Evolutionary conservation across 306 rosid genomes (phyloP), one percentile per base, ranked within the genome.

Genomic region (Fragaria ananassa): DNA sequence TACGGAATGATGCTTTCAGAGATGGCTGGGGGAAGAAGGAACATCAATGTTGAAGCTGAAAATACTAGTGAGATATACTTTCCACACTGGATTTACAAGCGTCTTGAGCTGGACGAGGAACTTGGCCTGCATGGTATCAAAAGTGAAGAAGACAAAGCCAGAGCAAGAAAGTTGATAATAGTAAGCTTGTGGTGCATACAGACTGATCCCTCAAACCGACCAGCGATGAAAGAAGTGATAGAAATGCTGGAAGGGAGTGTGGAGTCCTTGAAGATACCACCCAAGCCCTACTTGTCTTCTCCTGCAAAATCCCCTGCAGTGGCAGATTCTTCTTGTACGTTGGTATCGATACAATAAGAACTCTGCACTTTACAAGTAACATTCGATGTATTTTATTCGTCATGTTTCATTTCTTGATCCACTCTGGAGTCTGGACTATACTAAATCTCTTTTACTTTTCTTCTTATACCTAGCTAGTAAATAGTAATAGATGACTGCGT

Each of bases 161-260:
- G 2, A 12, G 73, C 34, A 8, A 79, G 65, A 60, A 81, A 74
- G 64, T 79, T 84, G 86, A 37, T 65, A 4, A 44, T 76, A 2
- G 74, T 73, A 10, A 73, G 85, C 45, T 69, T 86, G 45, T 86
- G 84, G 87, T 86, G 84, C 71, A 76, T 86, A 12, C 84, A 81
- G 11, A 74, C 72, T 3, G 44, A 71, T 19, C 78, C 79, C 15
- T 74, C 79, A 27, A 13, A 56, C 1, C 23, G 86, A 8, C 84
- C 88, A 5, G 0, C 80, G 1, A 84, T 84, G 47, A 63, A 7
- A 29, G 12, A 18, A 70, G 88, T 81, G 10, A 58, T 81, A 1
- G 81, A 86, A 6, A 79, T 86, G 84, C 53, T 86, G 21, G 88
- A 84, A 73, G 86, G 83, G 1, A 84, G 46, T 31, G 35, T 51